These are phyloP conservation scores for Chlamydomonas applanata DNA, from an alignment of 139 green algal species.

Conservation along the genomic window DNA sequence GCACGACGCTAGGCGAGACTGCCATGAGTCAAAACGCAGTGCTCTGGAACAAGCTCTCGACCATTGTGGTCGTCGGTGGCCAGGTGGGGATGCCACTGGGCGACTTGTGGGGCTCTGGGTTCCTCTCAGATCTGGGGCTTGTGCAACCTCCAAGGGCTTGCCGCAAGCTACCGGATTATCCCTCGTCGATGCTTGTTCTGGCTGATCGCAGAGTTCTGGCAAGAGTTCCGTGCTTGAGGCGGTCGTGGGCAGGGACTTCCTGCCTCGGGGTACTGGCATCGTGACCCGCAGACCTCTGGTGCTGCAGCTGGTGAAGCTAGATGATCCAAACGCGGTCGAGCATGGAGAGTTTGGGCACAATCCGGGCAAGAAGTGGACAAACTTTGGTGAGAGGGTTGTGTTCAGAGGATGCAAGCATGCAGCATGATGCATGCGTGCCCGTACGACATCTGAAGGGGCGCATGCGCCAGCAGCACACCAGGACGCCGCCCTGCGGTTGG, in stretches of 20 bases:
- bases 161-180: neutral
- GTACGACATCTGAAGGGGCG: no score
- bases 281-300: constrained; percentile 90
- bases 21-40: constrained; percentile 43
- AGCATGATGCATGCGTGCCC: neutral
- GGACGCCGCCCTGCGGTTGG: neutral
- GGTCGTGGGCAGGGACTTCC: constrained; percentile 91
- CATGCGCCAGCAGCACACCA: no score
- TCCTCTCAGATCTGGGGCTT: no score
- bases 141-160: no score
- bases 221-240: constrained; percentile 95
- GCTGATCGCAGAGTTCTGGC: constrained; percentile 76
- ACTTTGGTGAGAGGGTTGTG: constrained; percentile 73
- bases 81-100: constrained; percentile 53
- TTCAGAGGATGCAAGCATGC: neutral
- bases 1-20: constrained; percentile 55
- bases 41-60: constrained; percentile 83
- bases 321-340: constrained; percentile 74
- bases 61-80: constrained; percentile 89
- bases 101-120: no score
- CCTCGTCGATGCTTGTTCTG: no score
- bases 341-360: constrained; percentile 91
- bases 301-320: constrained; percentile 82
- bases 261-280: constrained; percentile 92
- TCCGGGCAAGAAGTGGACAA: constrained; percentile 67